Conservation (phyloP, 176 grass and related monocot genomes). For the Zea luxurians region DNA sequence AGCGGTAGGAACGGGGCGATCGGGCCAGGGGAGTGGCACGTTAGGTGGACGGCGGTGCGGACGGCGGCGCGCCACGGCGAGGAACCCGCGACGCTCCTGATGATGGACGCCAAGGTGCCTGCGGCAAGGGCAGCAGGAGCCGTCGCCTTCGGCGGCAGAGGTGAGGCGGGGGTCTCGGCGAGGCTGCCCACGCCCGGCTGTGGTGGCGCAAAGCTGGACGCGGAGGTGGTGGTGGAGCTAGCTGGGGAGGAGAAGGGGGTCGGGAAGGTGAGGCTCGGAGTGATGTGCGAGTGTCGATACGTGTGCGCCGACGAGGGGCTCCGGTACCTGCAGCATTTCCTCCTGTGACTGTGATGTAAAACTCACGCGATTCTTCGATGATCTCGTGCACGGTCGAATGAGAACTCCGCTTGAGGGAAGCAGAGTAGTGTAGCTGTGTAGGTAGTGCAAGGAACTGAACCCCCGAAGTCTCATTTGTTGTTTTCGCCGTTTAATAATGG, state of each 20-base stretch:
- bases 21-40: no score
- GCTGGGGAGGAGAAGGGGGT: conserved; percentile 36
- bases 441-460: no score
- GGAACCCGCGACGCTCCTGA: no score
- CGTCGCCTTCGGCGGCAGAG: conserved; percentile 30
- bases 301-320: conserved; percentile 59
- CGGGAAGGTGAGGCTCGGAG: conserved; percentile 61
- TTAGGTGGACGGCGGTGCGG: no score
- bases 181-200: conserved; percentile 48
- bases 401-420: not conserved
- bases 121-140: no score
- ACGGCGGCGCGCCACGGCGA: no score
- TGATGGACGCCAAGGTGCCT: no score
- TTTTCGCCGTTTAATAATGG: no score
- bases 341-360: no score
- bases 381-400: not conserved
- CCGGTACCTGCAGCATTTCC: conserved; percentile 69
- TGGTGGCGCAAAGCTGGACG: conserved; percentile 38
- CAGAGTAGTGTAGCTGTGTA: not conserved
- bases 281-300: conserved; percentile 69
- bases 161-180: conserved; percentile 50
- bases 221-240: conserved; percentile 56
- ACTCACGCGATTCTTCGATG: not conserved
- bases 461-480: no score
- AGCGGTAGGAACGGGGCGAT: no score